Evolutionary conservation across 106 monocot species (phyloP), one percentile per base, ranked within the genome.

Genomic region (Gastrodia elata): DNA sequence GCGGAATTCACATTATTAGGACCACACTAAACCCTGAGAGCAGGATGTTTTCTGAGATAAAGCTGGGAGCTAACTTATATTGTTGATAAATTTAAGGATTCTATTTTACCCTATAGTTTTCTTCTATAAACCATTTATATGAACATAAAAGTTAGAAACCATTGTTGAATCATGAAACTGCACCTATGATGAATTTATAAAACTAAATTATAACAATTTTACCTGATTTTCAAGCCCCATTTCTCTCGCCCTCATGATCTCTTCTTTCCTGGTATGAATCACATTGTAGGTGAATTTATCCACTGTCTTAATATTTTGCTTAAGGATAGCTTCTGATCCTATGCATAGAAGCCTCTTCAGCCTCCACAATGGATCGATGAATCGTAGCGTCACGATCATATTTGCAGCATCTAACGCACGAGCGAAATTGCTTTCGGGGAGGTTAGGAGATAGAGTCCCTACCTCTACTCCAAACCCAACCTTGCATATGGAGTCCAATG

Each of bases 361-460:
- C 83, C 88, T 98, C 97, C 97, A 98, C 10, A 98, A 68, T 33
- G 97, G 97, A 25, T 87, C 82, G 32, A 84, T 71, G 81, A 98
- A 98, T 18, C 93, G 78, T 48, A 93, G 78, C 30, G 93, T 72
- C 1, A 85, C 74, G 22, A 88, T 77, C 78, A 88, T 82, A 2
- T 93, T 98, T 1, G 91, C 93, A 55, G 75, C 36, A 78, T 98
- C 97, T 71, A 98, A 98, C 0, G 88, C 97, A 40, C 36, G 75
- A 18, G 97, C 97, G 73, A 98, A 98, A 9, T 77, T 67, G 0
- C 88, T 64, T 20, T 80, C 80, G 8, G 88, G 93, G 16, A 93
- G 65, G 83, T 27, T n/a, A 86, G 26, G 84, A 75, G 59, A 61
- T 24, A 61, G 61, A 30, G 61, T 61, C 61, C 61, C 61, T 61